Evolutionary conservation across 768 basidiomycete species (phyloP).

Genomic region (Obba rivulosa): DNA sequence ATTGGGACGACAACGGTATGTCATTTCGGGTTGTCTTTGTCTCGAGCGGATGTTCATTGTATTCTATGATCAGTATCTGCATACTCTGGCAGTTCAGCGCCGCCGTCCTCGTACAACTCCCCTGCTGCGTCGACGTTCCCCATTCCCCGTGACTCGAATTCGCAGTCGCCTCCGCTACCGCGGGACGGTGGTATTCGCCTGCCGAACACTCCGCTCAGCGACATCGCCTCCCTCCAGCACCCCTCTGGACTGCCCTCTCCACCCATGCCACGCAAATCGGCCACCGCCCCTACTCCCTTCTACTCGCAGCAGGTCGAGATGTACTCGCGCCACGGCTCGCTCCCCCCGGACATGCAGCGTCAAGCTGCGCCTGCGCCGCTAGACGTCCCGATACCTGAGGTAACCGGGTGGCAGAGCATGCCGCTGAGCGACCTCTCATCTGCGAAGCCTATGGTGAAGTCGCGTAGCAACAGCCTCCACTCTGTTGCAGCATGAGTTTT

Average conservation of each 20-base stretch:
- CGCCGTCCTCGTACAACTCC: constrained; percentile 63
- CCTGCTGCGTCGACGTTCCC: constrained; percentile 56
- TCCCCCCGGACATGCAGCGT: constrained; percentile 16
- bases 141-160: constrained; percentile 45
- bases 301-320: constrained; percentile 20
- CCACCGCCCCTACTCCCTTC: constrained; percentile 22
- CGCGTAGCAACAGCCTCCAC: constrained; percentile 14
- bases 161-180: constrained; percentile 29
- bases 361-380: constrained; percentile 1
- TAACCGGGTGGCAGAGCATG: constrained; percentile 31
- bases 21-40: constrained; percentile 2
- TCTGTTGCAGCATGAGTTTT: not conserved
- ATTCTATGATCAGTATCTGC: constrained; percentile 26
- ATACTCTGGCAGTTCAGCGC: constrained; percentile 54
- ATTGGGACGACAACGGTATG: constrained; percentile 81
- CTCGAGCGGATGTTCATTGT: constrained; percentile 21
- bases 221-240: constrained; percentile 49
- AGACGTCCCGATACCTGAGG: constrained; percentile 23
- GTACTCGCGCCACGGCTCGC: constrained; percentile 21
- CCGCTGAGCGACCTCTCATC: constrained; percentile 23
- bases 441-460: constrained; percentile 13
- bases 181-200: constrained; percentile 63
- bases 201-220: constrained; percentile 66
- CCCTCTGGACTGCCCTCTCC: constrained; percentile 13
- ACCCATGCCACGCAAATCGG: constrained; percentile 24